Percentiles rank a stretch among this genome's conserved stretches.
phyloP scores from a whole-genome alignment of 805 yeast genomes.

The Yarrowia keelungensis region DNA sequence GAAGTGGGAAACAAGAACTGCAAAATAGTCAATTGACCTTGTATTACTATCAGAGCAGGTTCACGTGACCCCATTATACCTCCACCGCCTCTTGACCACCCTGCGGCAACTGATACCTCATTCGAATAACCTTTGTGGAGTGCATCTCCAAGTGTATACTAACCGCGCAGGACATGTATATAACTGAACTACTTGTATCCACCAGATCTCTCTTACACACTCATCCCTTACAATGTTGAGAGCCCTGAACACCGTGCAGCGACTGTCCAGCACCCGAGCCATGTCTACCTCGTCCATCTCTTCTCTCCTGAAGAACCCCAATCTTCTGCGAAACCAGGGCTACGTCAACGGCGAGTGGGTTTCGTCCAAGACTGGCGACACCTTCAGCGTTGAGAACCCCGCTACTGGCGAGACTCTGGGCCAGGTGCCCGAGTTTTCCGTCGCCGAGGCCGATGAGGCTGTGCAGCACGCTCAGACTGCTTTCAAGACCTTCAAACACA shows the following conservation, averaged over 20 bases:
- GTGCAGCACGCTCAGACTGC: slow-evolving; percentile 62
- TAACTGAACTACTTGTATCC: too few species aligned
- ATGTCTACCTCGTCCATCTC: slow-evolving; percentile 34
- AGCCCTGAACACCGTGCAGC: slow-evolving; percentile 21
- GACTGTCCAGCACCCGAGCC: slow-evolving; percentile 21
- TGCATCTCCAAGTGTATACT: slow-evolving; percentile 3
- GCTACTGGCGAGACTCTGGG: slow-evolving; percentile 64
- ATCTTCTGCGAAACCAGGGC: slow-evolving; percentile 43
- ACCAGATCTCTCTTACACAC: background rate
- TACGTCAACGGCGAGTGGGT: slow-evolving; percentile 78
- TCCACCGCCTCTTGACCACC: background rate
- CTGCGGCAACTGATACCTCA: slow-evolving; percentile 13
- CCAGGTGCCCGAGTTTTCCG: slow-evolving; percentile 62
- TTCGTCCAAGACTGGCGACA: slow-evolving; percentile 52
- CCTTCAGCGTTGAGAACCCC: slow-evolving; percentile 78
- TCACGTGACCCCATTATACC: background rate
- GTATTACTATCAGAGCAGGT: too few species aligned
- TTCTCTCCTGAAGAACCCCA: slow-evolving; percentile 41
- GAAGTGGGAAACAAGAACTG: background rate
- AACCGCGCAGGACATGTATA: slow-evolving; percentile 8
- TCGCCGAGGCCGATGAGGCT: slow-evolving; percentile 61
- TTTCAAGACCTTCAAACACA: slow-evolving; percentile 59
- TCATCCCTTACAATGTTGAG: slow-evolving; percentile 10
- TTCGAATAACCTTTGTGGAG: slow-evolving; percentile 27
- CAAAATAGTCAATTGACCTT: background rate